Conservation (phyloP, 2,329 filamentous ascomycete genomes). For the Verticillium nubilum region DNA sequence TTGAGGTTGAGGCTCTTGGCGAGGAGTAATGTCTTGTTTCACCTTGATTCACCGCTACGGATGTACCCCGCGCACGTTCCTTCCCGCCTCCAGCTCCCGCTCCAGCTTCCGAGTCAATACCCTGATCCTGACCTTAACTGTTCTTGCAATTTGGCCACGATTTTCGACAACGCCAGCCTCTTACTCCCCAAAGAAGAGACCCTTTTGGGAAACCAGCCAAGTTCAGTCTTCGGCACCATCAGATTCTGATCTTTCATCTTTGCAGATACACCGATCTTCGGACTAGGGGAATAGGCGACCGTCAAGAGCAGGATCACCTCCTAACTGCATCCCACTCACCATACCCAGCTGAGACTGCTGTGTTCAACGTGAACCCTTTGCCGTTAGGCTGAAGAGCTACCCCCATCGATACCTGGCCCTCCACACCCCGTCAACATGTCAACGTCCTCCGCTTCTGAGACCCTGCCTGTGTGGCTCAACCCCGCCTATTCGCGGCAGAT, state of each 20-base stretch:
- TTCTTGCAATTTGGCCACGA: neutral
- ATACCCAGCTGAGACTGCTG: neutral
- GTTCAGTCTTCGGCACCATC: neutral
- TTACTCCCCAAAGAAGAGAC: neutral
- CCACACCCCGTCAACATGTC: neutral
- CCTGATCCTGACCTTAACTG: neutral
- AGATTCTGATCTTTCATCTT: neutral
- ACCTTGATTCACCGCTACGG: neutral
- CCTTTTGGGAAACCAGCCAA: neutral
- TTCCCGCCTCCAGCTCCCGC: neutral
- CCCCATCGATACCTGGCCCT: neutral
- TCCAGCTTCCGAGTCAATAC: neutral
- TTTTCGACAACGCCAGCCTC: neutral
- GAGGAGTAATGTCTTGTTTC: neutral
- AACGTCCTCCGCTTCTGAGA: constrained; percentile 11
- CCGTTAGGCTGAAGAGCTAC: neutral
- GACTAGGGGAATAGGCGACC: neutral
- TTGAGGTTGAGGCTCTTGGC: neutral
- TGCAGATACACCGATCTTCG: neutral
- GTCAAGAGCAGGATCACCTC: neutral
- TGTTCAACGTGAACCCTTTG: neutral
- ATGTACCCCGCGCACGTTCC: neutral
- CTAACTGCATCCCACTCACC: neutral
- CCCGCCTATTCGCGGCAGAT: constrained; percentile 67
- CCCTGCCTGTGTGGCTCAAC: constrained; percentile 59